Evolutionary conservation across 345 rosid species (phyloP), one percentile per base, ranked within the genome.

Genomic region (Linum trigynum): DNA sequence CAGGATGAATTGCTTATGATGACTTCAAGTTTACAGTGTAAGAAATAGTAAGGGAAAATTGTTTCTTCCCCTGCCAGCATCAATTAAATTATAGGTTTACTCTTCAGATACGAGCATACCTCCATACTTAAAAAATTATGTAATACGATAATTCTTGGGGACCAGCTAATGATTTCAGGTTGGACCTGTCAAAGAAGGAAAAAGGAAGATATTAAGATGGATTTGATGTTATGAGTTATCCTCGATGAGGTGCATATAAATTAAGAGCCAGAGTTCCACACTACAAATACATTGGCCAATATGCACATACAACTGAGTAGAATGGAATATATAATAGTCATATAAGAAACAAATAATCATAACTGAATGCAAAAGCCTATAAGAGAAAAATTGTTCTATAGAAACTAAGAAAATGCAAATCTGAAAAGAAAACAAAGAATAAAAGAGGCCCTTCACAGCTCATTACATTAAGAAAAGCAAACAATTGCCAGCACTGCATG

Each of bases 151-250:
- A 92, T 88, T 64, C 98, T 85, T 11, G 98, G 98, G 0, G 89
- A 84, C 98, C 96, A 92, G 78, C 90, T 92, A 62, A 90, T 67
- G 39, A 92, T 77, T 84, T 90, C 96, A 59, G 97, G 98, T 83
- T 86, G 86, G 70, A 92, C 96, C 98, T 90, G 62, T 83, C 79
- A 76, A 69, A 79, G 72, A 53, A 68, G 40, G 68, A 73, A 48
- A 56, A 63, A 38, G 38, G 5, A 55, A 56, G 62, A 38, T 10
- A 32, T 53, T 55, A 14, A 39, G 61, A 17, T 37, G 36, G 38
- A 57, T 37, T 4, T 17, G 38, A 4, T 17, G 61, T 16, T 23
- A 1, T 23, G 32, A 23, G 32, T 23, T 23, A 23, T 23, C 32
- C 32, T 23, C 32, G 32, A 23, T 23, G 32, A 23, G 32, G 1